Percentiles rank a stretch among this genome's conserved stretches.
Evolutionary conservation across 768 basidiomycete genomes (phyloP).

Genomic region (Kwoniella bestiolae): DNA sequence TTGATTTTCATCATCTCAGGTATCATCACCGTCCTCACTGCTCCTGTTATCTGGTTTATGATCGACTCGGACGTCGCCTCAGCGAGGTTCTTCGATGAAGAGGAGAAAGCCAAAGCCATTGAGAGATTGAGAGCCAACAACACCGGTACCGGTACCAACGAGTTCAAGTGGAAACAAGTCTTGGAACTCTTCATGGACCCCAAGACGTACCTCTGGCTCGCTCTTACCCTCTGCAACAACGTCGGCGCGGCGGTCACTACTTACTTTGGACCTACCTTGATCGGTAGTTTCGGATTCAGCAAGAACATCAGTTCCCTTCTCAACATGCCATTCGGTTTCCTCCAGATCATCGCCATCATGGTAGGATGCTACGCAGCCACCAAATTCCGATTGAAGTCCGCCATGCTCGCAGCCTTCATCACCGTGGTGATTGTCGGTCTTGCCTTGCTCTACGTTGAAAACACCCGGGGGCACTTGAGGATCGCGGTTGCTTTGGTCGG

Average conservation of each 20-base stretch:
- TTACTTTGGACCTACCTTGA: slow-evolving; percentile 44
- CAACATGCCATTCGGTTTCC: slow-evolving; percentile 51
- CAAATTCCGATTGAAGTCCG: slow-evolving; percentile 42
- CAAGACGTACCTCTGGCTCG: slow-evolving; percentile 46
- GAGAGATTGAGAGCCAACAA: slow-evolving; percentile 55
- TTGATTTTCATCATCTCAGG: slow-evolving; percentile 51
- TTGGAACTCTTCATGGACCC: slow-evolving; percentile 45
- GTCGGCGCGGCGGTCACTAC: slow-evolving; percentile 48
- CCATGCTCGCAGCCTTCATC: slow-evolving; percentile 35
- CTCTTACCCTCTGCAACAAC: slow-evolving; percentile 41
- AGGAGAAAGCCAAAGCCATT: slow-evolving; percentile 49
- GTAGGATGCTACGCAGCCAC: slow-evolving; percentile 40
- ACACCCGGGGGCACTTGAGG: slow-evolving; percentile 15
- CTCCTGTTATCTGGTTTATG: slow-evolving; percentile 44
- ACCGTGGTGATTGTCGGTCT: slow-evolving; percentile 46
- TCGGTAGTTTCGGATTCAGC: slow-evolving; percentile 40
- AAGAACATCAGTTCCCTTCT: slow-evolving; percentile 36
- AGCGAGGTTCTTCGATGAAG: slow-evolving; percentile 49
- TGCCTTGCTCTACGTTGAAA: slow-evolving; percentile 42
- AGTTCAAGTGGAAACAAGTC: slow-evolving; percentile 51
- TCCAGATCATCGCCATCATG: slow-evolving; percentile 49
- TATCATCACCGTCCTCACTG: slow-evolving; percentile 47
- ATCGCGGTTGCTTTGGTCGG: slow-evolving; percentile 45
- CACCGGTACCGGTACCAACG: slow-evolving; percentile 52
- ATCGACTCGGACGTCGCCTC: slow-evolving; percentile 44